These are phyloP conservation scores for Phytophthora vignae DNA, from an alignment of 352 stramenopile species.

Conservation along the genomic window DNA sequence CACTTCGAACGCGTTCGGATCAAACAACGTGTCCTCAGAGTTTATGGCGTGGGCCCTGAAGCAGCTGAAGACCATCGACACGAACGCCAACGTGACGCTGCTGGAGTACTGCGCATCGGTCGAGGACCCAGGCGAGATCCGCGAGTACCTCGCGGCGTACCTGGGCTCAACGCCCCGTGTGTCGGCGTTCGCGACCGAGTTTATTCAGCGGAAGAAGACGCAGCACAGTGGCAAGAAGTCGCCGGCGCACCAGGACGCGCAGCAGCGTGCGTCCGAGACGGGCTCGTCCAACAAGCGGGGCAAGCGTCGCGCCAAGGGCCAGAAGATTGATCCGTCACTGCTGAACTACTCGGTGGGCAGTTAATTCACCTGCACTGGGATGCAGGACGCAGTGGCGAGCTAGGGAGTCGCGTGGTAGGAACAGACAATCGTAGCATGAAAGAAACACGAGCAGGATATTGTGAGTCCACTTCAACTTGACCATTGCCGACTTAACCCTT, in stretches of 20 bases:
- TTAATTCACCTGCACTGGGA: slow-evolving; percentile 24
- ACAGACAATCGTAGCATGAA: slow-evolving; percentile 19
- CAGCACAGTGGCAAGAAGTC: slow-evolving; percentile 56
- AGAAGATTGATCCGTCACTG: slow-evolving; percentile 81
- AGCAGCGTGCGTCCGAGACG: slow-evolving; percentile 35
- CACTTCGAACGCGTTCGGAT: slow-evolving; percentile 60
- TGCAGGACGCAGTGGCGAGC: slow-evolving; percentile 28
- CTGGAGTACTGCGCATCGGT: slow-evolving; percentile 96
- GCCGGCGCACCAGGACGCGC: slow-evolving; percentile 24
- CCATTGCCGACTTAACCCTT: no score
- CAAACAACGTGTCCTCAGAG: slow-evolving; percentile 59
- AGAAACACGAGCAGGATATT: slow-evolving; percentile 16
- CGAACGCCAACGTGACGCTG: slow-evolving; percentile 84
- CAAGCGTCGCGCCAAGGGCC: slow-evolving; percentile 69
- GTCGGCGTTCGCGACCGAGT: slow-evolving; percentile 98
- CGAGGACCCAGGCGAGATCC: slow-evolving; percentile 94
- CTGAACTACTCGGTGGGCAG: slow-evolving; percentile 73
- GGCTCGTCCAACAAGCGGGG: slow-evolving; percentile 60
- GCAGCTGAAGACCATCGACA: slow-evolving; percentile 82
- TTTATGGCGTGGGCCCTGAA: slow-evolving; percentile 85
- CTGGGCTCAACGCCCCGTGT: slow-evolving; percentile 95
- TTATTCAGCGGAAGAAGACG: slow-evolving; percentile 94
- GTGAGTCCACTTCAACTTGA: slow-evolving; percentile 1
- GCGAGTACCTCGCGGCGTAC: slow-evolving; percentile 96
- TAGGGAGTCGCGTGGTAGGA: slow-evolving; percentile 35